A percentile compares a stretch with the other conserved stretches of the same genome.
Evolutionary conservation across 2,329 filamentous ascomycete species (phyloP).

Genomic region (Triangularia setosa): DNA sequence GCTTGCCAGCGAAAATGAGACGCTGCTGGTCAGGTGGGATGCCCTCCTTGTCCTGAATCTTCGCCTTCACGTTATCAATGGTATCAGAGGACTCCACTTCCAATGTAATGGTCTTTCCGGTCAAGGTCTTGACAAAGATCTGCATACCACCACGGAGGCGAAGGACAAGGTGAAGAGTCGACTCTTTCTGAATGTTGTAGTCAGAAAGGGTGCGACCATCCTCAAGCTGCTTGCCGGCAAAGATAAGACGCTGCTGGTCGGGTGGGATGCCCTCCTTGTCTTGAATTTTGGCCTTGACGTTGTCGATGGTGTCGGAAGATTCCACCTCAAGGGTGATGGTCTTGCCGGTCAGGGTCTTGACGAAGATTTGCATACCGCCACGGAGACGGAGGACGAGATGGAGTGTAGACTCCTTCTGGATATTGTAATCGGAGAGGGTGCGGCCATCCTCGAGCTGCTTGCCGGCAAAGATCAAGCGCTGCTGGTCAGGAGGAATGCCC

Average conservation of each 20-base stretch:
- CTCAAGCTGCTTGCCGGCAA: slow-evolving; percentile 93
- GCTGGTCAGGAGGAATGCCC: slow-evolving; percentile 80
- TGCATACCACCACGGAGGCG: slow-evolving; percentile 89
- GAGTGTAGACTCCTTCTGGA: slow-evolving; percentile 63
- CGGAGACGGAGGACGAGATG: slow-evolving; percentile 72
- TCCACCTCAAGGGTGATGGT: slow-evolving; percentile 91
- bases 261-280: slow-evolving; percentile 97
- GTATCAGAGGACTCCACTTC: slow-evolving; percentile 88
- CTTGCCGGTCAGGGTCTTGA: slow-evolving; percentile 87
- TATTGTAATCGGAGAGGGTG: slow-evolving; percentile 54
- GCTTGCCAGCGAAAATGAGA: slow-evolving; percentile 90
- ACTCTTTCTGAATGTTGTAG: slow-evolving; percentile 96
- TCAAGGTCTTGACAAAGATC: slow-evolving; percentile 82
- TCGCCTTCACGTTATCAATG: slow-evolving; percentile 90
- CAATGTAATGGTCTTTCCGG: slow-evolving; percentile 90
- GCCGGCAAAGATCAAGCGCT: slow-evolving; percentile 74
- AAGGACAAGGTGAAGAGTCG: slow-evolving; percentile 78
- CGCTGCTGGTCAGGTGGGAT: slow-evolving; percentile 95
- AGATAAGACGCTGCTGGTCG: slow-evolving; percentile 93
- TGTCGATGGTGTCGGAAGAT: slow-evolving; percentile 88
- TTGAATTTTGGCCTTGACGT: slow-evolving; percentile 95
- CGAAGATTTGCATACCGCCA: slow-evolving; percentile 67
- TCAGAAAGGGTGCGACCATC: slow-evolving; percentile 86
- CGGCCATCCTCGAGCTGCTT: slow-evolving; percentile 49
- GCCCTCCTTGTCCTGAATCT: slow-evolving; percentile 91